Base-by-base conservation (phyloP, 2,329 filamentous ascomycete species). In the Phialemoniopsis sp. region DNA sequence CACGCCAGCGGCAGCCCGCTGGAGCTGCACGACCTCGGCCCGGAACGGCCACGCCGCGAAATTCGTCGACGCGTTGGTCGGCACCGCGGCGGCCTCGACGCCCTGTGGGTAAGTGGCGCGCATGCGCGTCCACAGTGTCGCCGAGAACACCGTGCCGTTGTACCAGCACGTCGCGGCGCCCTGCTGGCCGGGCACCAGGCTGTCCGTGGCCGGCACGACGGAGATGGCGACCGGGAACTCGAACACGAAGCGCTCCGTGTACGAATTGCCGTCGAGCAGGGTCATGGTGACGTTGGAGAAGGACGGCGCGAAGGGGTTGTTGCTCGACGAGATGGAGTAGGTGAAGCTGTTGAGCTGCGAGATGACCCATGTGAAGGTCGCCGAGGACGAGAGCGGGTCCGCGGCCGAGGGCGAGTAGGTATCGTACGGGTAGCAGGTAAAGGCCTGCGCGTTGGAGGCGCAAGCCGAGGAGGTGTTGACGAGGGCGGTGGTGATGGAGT, bases 341-440 rank as follows among this genome's bases (percentile, higher is more conserved):
- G 60, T 56, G 26, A 55, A 54, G 13, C 54, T 47, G 32, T 64
- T 60, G 28, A 6, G 26, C 36, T 32, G 33, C 32, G 30, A n/a
- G 41, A 87, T 79, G 42, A 74, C 66, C 81, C 80, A 86, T 54
- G 76, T 70, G 57, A 85, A 83, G 7, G 69, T 74, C 0, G 68
- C 54, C 4, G 62, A 60, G 15, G 65, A 61, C 21, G 21, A n/a
- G n/a, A n/a, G n/a, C n/a, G n/a, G n/a, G 12, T 46, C 35, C 7
- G 64, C 55, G 9, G 55, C 52, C 13, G 64, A 57, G 13, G 60
- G 48, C 34, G 62, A 58, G 58, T 76, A 80, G 21, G 67, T 66
- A 3, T 59, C 62, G 51, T 73, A 76, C 2, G 81, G 79, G 44
- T 72, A 76, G 63, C 82, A 87, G 39, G 66, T 66, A 78, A 81